phyloP scores from a whole-genome alignment of 345 rosid species.

The Kandelia obovata region DNA sequence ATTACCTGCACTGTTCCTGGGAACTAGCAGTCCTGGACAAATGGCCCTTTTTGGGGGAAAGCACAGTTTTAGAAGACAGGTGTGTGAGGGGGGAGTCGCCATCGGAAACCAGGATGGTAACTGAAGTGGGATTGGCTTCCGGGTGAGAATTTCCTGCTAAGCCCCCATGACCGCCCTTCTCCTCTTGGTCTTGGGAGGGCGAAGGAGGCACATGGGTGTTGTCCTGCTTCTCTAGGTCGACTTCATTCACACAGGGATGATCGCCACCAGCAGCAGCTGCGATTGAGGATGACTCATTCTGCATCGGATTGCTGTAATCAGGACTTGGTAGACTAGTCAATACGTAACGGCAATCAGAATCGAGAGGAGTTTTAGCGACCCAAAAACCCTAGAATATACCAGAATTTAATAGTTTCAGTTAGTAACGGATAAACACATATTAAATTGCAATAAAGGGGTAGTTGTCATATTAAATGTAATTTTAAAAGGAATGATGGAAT shows the following conservation, averaged over 20 bases:
- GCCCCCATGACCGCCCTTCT: constrained; percentile 12
- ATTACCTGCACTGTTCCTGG: constrained; percentile 75
- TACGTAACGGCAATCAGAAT: too few relatives aligned
- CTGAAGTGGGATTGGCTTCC: constrained; percentile 20
- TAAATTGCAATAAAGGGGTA: too few relatives aligned
- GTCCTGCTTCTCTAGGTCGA: constrained; percentile 54
- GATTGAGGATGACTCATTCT: constrained; percentile 29
- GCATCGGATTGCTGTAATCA: constrained; percentile 33
- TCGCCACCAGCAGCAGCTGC: constrained; percentile 17
- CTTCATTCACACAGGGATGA: not conserved
- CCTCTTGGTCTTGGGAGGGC: not conserved
- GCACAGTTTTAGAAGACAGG: constrained; percentile 19
- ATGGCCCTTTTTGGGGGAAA: constrained; percentile 45
- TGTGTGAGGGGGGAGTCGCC: constrained; percentile 34
- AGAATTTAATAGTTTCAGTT: too few relatives aligned
- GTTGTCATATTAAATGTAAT: too few relatives aligned
- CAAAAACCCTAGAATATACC: too few relatives aligned
- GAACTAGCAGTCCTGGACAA: constrained; percentile 53
- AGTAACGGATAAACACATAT: too few relatives aligned
- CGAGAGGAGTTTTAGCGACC: too few relatives aligned
- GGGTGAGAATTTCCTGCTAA: constrained; percentile 15
- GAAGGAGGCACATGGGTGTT: constrained; percentile 16
- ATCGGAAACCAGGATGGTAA: constrained; percentile 46
- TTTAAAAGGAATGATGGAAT: too few relatives aligned
- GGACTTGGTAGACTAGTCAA: too few relatives aligned